Percentiles rank a stretch among this genome's conserved stretches.
These are phyloP conservation scores for Fusarium caatingaense DNA, from an alignment of 2,329 filamentous ascomycete species.

Conservation along the genomic window DNA sequence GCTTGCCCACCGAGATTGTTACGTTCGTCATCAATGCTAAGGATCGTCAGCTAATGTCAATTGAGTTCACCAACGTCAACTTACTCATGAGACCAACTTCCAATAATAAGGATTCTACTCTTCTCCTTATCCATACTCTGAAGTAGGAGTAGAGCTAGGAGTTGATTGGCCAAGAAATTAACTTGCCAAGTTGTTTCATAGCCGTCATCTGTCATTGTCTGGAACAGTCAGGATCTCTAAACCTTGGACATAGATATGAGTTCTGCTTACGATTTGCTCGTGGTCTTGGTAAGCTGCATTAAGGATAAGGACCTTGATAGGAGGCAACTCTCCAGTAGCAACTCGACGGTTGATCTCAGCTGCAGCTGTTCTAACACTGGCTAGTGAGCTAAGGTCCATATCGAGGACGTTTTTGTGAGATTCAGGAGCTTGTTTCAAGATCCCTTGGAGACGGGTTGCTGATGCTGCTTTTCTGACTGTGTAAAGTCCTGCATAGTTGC, in stretches of 20 bases:
- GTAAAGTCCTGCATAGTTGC: constrained; percentile 52
- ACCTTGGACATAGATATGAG: background rate
- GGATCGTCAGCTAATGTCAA: constrained; percentile 10
- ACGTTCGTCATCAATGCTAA: constrained; percentile 46
- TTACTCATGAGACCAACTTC: constrained; percentile 53
- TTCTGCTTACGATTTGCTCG: constrained; percentile 39
- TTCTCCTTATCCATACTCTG: constrained; percentile 49
- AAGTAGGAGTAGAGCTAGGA: constrained; percentile 48
- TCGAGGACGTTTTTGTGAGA: constrained; percentile 49
- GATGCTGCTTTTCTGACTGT: constrained; percentile 50
- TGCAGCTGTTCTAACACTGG: constrained; percentile 45
- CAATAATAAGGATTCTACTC: constrained; percentile 47
- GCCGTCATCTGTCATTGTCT: constrained; percentile 48
- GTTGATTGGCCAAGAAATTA: constrained; percentile 49
- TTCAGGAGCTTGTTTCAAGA: constrained; percentile 35
- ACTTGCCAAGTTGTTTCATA: constrained; percentile 51
- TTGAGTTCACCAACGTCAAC: background rate
- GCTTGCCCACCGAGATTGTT: constrained; percentile 37
- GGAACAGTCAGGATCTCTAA: constrained; percentile 1
- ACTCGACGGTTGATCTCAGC: constrained; percentile 47
- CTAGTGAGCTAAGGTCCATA: constrained; percentile 49
- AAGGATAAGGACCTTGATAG: constrained; percentile 54
- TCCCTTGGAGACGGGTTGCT: constrained; percentile 46
- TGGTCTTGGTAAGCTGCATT: constrained; percentile 49
- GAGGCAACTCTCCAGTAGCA: constrained; percentile 50